A percentile compares a stretch with the other conserved stretches of the same genome.
Conservation (phyloP, 495 filamentous ascomycete genomes). For the Penicillium soppii region DNA sequence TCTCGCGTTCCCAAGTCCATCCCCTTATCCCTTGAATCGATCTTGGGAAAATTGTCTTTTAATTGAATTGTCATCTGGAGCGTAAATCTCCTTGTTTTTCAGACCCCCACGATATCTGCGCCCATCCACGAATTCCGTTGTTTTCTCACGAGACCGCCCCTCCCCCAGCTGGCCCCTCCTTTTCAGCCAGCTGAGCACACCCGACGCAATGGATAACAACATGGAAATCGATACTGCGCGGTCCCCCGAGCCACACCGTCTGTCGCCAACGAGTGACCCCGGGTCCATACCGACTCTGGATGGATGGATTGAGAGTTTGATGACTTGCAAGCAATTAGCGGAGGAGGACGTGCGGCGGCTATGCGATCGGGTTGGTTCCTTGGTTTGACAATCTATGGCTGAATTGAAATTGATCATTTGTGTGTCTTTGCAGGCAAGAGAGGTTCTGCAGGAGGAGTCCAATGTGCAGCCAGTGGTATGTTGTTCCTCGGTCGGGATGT, state of each 20-base stretch:
- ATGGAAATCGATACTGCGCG: slow-evolving; percentile 89
- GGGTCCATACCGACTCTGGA: slow-evolving; percentile 89
- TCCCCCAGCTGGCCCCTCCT: slow-evolving; percentile 38
- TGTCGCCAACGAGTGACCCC: slow-evolving; percentile 74
- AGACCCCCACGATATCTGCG: slow-evolving; percentile 16
- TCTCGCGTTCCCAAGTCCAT: slow-evolving; percentile 17
- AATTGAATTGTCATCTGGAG: slow-evolving; percentile 18
- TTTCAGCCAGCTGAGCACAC: slow-evolving; percentile 26
- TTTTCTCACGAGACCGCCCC: slow-evolving; percentile 46
- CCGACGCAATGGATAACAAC: slow-evolving; percentile 83
- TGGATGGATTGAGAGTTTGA: slow-evolving; percentile 97
- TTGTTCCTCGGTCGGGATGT: slow-evolving; percentile 27
- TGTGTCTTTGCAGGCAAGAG: slow-evolving; percentile 68
- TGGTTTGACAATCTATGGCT: background rate
- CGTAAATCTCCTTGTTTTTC: slow-evolving; percentile 10
- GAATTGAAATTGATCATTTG: slow-evolving; percentile 17
- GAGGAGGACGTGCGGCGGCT: slow-evolving; percentile 94
- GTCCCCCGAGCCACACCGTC: slow-evolving; percentile 74
- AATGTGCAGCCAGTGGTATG: slow-evolving; percentile 99
- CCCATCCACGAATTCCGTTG: slow-evolving; percentile 16
- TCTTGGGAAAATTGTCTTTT: slow-evolving; percentile 14
- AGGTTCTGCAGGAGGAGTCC: slow-evolving; percentile 94
- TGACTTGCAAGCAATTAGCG: slow-evolving; percentile 96
- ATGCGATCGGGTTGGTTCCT: slow-evolving; percentile 84
- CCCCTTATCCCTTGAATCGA: slow-evolving; percentile 24